Conservation (phyloP, 73 alveolate genomes). For the Tetrahymena malaccensis region DNA sequence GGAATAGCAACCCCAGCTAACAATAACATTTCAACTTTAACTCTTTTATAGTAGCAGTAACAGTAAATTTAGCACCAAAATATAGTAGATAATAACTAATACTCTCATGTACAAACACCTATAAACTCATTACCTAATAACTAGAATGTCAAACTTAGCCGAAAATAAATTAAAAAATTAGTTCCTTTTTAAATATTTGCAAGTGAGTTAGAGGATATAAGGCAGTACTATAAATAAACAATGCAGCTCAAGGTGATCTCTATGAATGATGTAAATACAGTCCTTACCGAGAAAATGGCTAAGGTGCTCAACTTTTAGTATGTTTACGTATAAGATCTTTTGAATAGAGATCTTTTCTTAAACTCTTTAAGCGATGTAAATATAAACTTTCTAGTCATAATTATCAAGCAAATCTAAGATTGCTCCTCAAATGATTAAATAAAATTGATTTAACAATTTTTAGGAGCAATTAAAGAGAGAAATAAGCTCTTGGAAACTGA, state of each 20-base stretch:
- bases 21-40: neutral
- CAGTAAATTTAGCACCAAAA: neutral
- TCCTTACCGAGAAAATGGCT: neutral
- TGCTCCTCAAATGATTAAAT: neutral
- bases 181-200: neutral
- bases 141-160: neutral
- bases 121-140: neutral
- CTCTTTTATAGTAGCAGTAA: neutral
- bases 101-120: neutral
- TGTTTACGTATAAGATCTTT: neutral
- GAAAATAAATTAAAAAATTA: neutral
- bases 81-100: neutral
- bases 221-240: neutral
- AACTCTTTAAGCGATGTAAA: neutral
- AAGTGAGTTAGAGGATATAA: neutral
- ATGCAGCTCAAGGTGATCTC: neutral
- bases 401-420: neutral
- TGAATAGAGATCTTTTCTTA: neutral
- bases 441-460: neutral
- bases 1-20: neutral
- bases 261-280: neutral
- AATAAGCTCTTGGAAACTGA: neutral
- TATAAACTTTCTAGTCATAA: neutral
- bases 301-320: neutral
- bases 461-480: neutral